These are phyloP conservation scores for Penicillium cosmopolitanum DNA, from an alignment of 495 filamentous ascomycete species.

Conservation along the genomic window DNA sequence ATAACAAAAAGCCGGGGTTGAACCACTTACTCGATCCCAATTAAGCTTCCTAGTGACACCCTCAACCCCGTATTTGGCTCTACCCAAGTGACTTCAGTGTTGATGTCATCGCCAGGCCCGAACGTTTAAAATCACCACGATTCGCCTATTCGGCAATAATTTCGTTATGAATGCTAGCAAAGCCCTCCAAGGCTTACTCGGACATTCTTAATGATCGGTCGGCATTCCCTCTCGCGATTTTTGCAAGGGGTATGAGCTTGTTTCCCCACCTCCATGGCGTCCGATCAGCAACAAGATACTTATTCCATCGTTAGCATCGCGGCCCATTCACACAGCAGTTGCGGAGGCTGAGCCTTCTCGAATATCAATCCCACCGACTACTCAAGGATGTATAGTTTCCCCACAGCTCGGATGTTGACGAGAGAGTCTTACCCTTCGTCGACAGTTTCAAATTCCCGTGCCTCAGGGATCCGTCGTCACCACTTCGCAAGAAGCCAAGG, in stretches of 20 bases:
- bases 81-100: constrained; percentile 6
- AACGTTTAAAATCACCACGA: background rate
- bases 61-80: background rate
- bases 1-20: background rate
- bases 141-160: no score
- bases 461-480: constrained; percentile 30
- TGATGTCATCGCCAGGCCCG: constrained; percentile 10
- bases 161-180: background rate
- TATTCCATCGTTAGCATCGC: constrained; percentile 9
- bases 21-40: background rate
- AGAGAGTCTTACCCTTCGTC: constrained; percentile 4
- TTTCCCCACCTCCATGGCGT: background rate
- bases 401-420: background rate
- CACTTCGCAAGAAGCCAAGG: constrained; percentile 26
- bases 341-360: constrained; percentile 28
- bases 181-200: background rate
- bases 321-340: constrained; percentile 20
- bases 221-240: constrained; percentile 7
- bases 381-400: constrained; percentile 28
- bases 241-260: constrained; percentile 8
- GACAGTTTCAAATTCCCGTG: constrained; percentile 35
- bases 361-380: constrained; percentile 34
- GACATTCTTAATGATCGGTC: constrained; percentile 10
- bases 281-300: background rate
- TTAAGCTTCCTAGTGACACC: constrained; percentile 5